Percentiles rank a stretch among this genome's conserved stretches.
Evolutionary conservation across 2,329 filamentous ascomycete genomes (phyloP).

Genomic region (Tolypocladium guangdongense): DNA sequence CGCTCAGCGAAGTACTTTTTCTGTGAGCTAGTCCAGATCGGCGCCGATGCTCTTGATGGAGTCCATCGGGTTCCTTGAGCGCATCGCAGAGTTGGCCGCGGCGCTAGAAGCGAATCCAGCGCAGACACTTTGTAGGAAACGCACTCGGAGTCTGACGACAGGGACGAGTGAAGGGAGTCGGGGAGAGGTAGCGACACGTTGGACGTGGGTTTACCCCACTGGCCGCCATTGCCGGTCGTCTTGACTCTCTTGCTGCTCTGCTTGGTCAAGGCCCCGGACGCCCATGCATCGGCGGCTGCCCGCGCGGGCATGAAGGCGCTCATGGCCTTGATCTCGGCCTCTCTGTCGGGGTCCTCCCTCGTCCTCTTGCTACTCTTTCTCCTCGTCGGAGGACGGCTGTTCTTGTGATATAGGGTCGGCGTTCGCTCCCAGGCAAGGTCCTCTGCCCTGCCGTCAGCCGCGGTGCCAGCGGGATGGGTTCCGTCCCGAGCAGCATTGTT

Average conservation of each 20-base stretch:
- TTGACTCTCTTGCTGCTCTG: constrained; percentile 57
- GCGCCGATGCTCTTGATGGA: constrained; percentile 31
- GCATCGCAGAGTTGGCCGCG: constrained; percentile 73
- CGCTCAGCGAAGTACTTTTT: constrained; percentile 40
- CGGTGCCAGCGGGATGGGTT: constrained; percentile 1
- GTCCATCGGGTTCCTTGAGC: constrained; percentile 52
- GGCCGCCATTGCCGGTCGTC: constrained; percentile 35
- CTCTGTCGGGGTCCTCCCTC: constrained; percentile 63
- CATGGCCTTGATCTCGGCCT: constrained; percentile 84
- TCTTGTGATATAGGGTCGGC: constrained; percentile 51
- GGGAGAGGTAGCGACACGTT: constrained; percentile 65
- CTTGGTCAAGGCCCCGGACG: constrained; percentile 47
- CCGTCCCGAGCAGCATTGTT: constrained; percentile 7
- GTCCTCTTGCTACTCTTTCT: constrained; percentile 70
- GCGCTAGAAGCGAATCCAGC: constrained; percentile 64
- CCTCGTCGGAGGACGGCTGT: constrained; percentile 48
- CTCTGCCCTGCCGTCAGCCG: constrained; percentile 4
- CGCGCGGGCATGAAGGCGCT: constrained; percentile 57
- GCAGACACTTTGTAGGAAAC: constrained; percentile 67
- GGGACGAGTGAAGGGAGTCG: constrained; percentile 64
- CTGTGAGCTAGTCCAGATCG: constrained; percentile 37
- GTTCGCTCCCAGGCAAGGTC: constrained; percentile 18
- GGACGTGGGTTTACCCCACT: constrained; percentile 52
- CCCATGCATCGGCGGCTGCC: constrained; percentile 46
- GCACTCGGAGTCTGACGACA: constrained; percentile 65